Evolutionary conservation across 1,284 basidiomycete genomes (phyloP), one percentile per base, ranked within the genome.

Genomic region (Sutorius eximius): DNA sequence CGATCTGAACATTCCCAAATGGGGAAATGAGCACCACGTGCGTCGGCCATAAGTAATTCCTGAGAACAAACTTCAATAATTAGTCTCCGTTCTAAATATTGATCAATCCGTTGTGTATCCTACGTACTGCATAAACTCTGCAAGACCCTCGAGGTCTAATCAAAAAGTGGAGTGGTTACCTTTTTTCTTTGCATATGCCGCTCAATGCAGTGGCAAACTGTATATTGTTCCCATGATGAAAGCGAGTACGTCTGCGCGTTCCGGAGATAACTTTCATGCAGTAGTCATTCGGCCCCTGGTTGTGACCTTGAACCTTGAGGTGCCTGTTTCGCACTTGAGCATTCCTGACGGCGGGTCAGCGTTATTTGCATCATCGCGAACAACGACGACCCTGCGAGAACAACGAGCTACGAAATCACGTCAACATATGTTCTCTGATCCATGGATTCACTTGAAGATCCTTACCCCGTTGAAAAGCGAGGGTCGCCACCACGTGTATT

Each of bases 401-500:
- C 36, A 20, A 56, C 43, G 13, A 66, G 45, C 65, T 66, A 18
- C 32, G 7, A 18, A 13, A 30, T 15, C 4, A 20, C 3, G 30
- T 68, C 41, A 66, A 33, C 16, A 12, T 2, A 18, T 13, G 16
- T 9, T 16, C 32, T 11, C 12, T 15, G 11, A 15, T 5, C 24
- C 24, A 32, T 9, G 11, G 11, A 40, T 20, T 13, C 3, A 49
- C 15, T 9, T 5, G 24, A 11, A 15, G 11, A 46, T 27, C 24
- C 24, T 27, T 59, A 71, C 64, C 33, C 70, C 70, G 22, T 33
- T 51, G 45, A 65, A 69, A n/a, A 69, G 52, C 2, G 69, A 47
- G 3, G 64, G 41, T 41, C 30, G 56, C 69, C 59, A 71, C 69
- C 69, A 72, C 24, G 56, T 57, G 54, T 65, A 72, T 22, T 61